Percentiles rank a stretch among this genome's conserved stretches.
Conservation (phyloP, 352 stramenopile species). For the Phytophthora pini region DNA sequence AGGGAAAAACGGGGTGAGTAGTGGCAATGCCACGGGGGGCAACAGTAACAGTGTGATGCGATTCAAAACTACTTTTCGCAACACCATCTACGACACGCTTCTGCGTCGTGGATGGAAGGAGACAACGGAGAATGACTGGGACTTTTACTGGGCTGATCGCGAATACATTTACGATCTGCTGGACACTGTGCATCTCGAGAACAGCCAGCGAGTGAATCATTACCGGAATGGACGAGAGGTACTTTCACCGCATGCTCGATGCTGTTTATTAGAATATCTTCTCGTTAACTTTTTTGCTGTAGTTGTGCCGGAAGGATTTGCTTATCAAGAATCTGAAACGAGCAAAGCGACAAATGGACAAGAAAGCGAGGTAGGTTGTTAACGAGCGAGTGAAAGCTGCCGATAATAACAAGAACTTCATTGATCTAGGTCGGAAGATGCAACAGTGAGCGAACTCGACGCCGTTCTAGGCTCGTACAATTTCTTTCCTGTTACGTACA, state of each 20-base stretch:
- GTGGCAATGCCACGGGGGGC: constrained; percentile 3
- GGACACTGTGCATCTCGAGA: constrained; percentile 88
- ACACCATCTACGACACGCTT: constrained; percentile 94
- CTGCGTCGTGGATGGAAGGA: constrained; percentile 91
- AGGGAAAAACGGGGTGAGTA: constrained; percentile 15
- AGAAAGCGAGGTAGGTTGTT: constrained; percentile 65
- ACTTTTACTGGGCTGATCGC: constrained; percentile 91
- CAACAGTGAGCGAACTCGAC: constrained; percentile 27
- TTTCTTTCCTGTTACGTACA: constrained; percentile 94
- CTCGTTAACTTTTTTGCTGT: background rate
- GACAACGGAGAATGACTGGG: constrained; percentile 88
- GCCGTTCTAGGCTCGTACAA: constrained; percentile 71
- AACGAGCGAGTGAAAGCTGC: background rate
- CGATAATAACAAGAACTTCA: constrained; percentile 1
- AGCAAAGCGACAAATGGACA: constrained; percentile 80
- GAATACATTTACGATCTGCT: constrained; percentile 93
- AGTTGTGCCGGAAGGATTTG: constrained; percentile 94
- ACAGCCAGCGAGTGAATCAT: constrained; percentile 91
- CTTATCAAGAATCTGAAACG: constrained; percentile 97
- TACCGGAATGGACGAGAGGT: constrained; percentile 88
- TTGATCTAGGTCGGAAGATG: constrained; percentile 51
- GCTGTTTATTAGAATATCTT: background rate
- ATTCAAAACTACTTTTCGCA: constrained; percentile 93
- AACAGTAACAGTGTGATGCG: constrained; percentile 24
- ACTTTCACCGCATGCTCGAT: background rate